Percentiles rank a stretch among this genome's conserved stretches.
These are phyloP conservation scores for Magnolia officinalis DNA, from an alignment of 164 flowering plant genomes.

Conservation along the genomic window DNA sequence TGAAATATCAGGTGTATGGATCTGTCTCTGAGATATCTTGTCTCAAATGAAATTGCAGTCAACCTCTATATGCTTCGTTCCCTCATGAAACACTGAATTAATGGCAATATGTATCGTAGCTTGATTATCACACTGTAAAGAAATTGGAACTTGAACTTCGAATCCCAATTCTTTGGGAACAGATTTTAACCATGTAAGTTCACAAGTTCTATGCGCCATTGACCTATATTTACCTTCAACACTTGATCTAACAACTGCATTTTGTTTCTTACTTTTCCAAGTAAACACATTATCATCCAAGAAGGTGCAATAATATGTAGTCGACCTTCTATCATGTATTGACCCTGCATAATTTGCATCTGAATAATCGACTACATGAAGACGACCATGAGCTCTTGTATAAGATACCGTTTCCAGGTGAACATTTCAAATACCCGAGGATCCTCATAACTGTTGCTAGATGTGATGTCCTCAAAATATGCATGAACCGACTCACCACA, in stretches of 20 bases:
- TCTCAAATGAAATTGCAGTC: not conserved
- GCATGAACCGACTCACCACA: too few relatives aligned
- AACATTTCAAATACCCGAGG: not conserved
- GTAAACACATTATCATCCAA: not conserved
- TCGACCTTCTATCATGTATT: not conserved
- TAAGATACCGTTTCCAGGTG: not conserved
- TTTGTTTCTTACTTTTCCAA: not conserved
- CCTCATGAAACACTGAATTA: not conserved
- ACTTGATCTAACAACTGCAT: not conserved
- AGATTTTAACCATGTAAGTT: not conserved
- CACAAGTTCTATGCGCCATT: not conserved
- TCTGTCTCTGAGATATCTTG: not conserved
- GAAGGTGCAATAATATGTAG: not conserved
- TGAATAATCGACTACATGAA: too few relatives aligned
- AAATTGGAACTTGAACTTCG: not conserved
- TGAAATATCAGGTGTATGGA: not conserved
- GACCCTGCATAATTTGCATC: not conserved
- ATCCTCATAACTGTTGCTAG: too few relatives aligned
- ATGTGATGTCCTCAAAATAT: too few relatives aligned
- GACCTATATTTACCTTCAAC: not conserved
- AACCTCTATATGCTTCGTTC: not conserved
- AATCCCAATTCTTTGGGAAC: not conserved
- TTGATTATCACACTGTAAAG: not conserved
- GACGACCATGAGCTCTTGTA: not conserved
- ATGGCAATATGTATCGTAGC: not conserved